Evolutionary conservation across 2,329 filamentous ascomycete species (phyloP).

Genomic region (Chrysoporthe cubensis): DNA sequence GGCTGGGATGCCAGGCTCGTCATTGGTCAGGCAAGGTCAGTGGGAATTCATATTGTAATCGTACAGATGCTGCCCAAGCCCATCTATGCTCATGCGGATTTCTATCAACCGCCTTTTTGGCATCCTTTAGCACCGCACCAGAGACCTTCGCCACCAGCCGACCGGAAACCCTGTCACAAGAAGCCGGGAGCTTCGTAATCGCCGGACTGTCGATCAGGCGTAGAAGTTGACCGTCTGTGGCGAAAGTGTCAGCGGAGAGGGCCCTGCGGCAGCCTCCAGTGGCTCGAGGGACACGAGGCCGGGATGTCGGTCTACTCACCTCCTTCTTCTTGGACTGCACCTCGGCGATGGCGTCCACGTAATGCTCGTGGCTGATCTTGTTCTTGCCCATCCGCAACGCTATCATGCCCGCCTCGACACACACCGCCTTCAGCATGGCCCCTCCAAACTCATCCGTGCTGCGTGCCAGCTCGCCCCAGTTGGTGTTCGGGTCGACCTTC

Average conservation of each 20-base stretch:
- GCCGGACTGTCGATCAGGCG: slow-evolving; percentile 42
- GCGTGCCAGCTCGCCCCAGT: slow-evolving; percentile 93
- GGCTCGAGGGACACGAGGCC: neutral
- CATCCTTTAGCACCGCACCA: slow-evolving; percentile 22
- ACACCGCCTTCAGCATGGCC: slow-evolving; percentile 97
- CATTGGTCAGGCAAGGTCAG: slow-evolving; percentile 8
- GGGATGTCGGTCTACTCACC: slow-evolving; percentile 46
- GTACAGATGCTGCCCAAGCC: slow-evolving; percentile 11
- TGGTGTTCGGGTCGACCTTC: slow-evolving; percentile 90
- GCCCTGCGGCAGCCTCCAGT: neutral
- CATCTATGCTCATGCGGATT: slow-evolving; percentile 7
- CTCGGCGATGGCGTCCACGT: slow-evolving; percentile 96
- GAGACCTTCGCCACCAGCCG: slow-evolving; percentile 11
- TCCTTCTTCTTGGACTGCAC: slow-evolving; percentile 97
- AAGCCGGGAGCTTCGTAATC: neutral
- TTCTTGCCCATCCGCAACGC: slow-evolving; percentile 90
- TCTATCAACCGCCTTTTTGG: slow-evolving; percentile 1
- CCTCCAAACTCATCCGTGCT: slow-evolving; percentile 99
- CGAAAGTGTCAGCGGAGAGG: neutral
- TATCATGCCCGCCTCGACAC: slow-evolving; percentile 99
- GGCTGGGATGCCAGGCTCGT: neutral
- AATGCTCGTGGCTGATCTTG: slow-evolving; percentile 98
- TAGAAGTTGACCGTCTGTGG: slow-evolving; percentile 61
- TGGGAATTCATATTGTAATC: slow-evolving; percentile 10
- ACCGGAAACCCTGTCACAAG: neutral